phyloP scores from a whole-genome alignment of 345 rosid species.

The Eucalyptus lansdowneana region DNA sequence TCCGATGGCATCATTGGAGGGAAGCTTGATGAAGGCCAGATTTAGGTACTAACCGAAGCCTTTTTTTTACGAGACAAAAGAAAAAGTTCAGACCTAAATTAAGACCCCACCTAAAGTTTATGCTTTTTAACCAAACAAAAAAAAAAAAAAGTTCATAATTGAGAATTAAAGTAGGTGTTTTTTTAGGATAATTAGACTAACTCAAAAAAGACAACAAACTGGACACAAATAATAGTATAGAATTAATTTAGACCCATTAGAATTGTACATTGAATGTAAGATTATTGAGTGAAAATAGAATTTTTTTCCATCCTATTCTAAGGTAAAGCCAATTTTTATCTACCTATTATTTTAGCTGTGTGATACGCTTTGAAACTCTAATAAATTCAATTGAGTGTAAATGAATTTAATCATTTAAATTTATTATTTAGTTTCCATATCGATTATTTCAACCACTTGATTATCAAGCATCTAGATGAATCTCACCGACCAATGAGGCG shows the following conservation, averaged over 20 bases:
- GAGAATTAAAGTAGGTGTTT: fast-evolving
- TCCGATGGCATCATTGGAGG: background rate
- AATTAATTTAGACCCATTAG: background rate
- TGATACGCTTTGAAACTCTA: background rate
- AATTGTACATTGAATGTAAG: background rate
- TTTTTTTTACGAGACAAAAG: background rate
- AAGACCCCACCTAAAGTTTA: fast-evolving
- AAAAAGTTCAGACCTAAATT: no score
- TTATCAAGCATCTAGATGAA: background rate
- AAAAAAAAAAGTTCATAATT: no score
- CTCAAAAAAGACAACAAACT: background rate
- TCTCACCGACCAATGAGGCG: background rate
- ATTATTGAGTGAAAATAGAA: background rate
- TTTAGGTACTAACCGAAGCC: no score
- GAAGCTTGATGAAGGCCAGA: fast-evolving
- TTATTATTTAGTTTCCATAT: background rate
- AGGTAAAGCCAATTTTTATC: no score
- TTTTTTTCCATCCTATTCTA: background rate
- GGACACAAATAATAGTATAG: fast-evolving
- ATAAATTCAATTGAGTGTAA: no score
- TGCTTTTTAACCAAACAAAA: background rate
- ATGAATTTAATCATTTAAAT: no score
- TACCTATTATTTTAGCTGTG: no score
- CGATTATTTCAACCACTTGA: background rate
- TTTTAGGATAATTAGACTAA: fast-evolving